phyloP scores from a whole-genome alignment of 176 grass and related monocot species.

The Carex scoparia region DNA sequence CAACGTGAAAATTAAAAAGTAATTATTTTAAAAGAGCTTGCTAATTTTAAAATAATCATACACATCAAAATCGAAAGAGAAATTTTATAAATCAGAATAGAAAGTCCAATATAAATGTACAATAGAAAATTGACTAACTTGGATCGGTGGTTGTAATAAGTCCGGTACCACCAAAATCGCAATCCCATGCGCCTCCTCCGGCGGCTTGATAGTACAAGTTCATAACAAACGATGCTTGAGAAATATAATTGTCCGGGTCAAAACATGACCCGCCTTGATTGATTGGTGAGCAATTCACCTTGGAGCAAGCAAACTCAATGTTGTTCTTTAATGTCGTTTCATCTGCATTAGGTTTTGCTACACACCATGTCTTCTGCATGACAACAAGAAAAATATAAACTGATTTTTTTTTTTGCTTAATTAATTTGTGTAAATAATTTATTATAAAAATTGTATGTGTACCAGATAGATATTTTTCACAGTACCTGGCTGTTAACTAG shows the following conservation, averaged over 20 bases:
- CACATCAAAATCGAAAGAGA: too few relatives aligned
- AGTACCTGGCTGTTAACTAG: not conserved
- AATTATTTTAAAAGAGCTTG: too few relatives aligned
- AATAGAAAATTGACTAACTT: conserved; percentile 18
- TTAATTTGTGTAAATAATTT: not conserved
- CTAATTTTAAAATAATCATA: too few relatives aligned
- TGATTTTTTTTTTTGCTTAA: not conserved
- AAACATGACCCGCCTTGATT: conserved; percentile 25
- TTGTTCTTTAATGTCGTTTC: conserved; percentile 16
- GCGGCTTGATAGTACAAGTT: conserved; percentile 46
- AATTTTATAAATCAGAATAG: too few relatives aligned
- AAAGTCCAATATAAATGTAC: too few relatives aligned
- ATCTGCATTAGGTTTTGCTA: conserved; percentile 33
- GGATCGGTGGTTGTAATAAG: conserved; percentile 34
- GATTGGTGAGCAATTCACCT: conserved; percentile 31
- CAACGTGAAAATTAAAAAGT: too few relatives aligned
- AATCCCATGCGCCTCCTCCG: conserved; percentile 35
- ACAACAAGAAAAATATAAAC: not conserved
- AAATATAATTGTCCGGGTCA: conserved; percentile 28
- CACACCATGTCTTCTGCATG: conserved; percentile 42
- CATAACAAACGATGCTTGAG: conserved; percentile 51
- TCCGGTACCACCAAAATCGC: conserved; percentile 32
- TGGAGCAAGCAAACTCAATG: conserved; percentile 18
- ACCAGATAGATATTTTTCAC: not conserved
- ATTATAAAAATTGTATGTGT: too few relatives aligned